These are phyloP conservation scores for Aleurites moluccanus DNA, from an alignment of 441 rosid species.

Conservation along the genomic window DNA sequence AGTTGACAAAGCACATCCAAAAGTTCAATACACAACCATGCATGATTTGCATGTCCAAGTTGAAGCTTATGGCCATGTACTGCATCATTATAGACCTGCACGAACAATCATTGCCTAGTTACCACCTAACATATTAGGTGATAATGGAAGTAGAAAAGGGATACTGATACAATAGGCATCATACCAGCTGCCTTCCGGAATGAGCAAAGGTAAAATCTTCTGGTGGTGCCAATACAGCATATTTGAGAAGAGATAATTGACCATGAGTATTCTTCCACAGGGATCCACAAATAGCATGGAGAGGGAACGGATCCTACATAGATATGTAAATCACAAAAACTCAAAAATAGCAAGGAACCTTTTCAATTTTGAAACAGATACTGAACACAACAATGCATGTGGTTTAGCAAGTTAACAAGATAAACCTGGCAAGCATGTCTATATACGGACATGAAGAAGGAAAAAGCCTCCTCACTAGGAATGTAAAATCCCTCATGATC, in stretches of 20 bases:
- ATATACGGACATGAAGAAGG: conserved; percentile 78
- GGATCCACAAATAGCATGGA: conserved; percentile 73
- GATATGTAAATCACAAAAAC: conserved; percentile 25
- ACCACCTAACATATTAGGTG: conserved; percentile 16
- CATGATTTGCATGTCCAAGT: conserved; percentile 69
- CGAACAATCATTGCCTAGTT: conserved; percentile 26
- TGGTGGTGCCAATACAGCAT: conserved; percentile 76
- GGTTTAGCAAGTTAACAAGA: conserved; percentile 10
- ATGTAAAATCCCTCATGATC: conserved; percentile 89
- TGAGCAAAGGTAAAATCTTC: conserved; percentile 90
- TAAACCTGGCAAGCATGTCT: conserved; percentile 81
- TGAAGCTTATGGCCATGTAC: conserved; percentile 72
- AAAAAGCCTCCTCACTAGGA: conserved; percentile 87
- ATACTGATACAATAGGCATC: conserved; percentile 27
- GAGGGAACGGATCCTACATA: conserved; percentile 91
- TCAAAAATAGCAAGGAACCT: conserved; percentile 12
- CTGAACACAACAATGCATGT: conserved; percentile 7
- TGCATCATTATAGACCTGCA: conserved; percentile 70
- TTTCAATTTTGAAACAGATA: conserved; percentile 3
- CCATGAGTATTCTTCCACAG: conserved; percentile 91
- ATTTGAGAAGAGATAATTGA: conserved; percentile 81
- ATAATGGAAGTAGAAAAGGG: conserved; percentile 18
- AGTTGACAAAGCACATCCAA: conserved; percentile 84
- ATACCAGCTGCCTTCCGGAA: conserved; percentile 86
- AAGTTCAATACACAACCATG: conserved; percentile 95